Evolutionary conservation across 768 basidiomycete genomes (phyloP), one percentile per base, ranked within the genome.

Genomic region (Hericium erinaceus): DNA sequence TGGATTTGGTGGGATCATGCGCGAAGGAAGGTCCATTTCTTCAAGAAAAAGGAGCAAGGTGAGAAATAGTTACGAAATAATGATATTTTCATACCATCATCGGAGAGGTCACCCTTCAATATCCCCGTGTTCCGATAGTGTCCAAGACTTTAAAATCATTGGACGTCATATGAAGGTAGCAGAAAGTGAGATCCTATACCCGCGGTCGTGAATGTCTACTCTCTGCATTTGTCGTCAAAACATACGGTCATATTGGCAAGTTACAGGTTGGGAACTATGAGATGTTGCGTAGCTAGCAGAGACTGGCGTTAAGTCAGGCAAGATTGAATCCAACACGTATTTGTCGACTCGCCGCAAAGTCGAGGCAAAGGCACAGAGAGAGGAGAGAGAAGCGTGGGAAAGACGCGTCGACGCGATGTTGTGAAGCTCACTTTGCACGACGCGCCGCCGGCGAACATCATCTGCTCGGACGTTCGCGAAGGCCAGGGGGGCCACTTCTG

Each of bases 1-100:
- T 11, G 91, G 91, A 72, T 93, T 90, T 20, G 91, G 91, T 16
- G 91, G 91, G 15, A 88, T 73, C 80, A 90, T 82, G 68, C 90
- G 84, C 26, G 77, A 64, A 26, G 90, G 89, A 61, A 93, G 84
- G 68, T 90, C 89, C 60, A 92, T 80, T 59, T 92, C 90, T 92
- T 60, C 11, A 40, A 40, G 33, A 56, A 22, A 22, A 22, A 22
- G 22, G 7, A 13, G 28, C 57, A 37, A 51, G 37, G 50, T 41
- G 48, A 57, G 58, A 60, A 48, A 55, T 38, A n/a, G 39, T 15
- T 2, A 22, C 54, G 26, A 54, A 33, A 46, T 26, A 57, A 37
- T 24, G 49, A 62, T 39, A 54, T 57, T 28, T 41, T 54, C 58
- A 20, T 62, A 85, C 88, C 90, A 59, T 89, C 86, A 60, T 87